Conservation (phyloP, 257 asterid genomes). For the Nyctanthes arbortristis region DNA sequence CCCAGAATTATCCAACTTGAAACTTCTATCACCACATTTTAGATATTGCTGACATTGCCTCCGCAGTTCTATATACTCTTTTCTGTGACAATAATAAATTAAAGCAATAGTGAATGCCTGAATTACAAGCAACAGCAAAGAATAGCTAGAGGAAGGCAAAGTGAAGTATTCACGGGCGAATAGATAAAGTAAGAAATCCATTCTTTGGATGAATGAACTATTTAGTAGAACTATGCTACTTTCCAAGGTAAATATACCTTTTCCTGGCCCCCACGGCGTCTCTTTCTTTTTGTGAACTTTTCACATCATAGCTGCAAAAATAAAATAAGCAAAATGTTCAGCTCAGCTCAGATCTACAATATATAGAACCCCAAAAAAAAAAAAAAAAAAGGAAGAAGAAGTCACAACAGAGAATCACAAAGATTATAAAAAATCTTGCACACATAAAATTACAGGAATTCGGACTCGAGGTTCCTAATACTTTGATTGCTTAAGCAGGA, state of each 20-base stretch:
- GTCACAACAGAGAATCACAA: slow-evolving; percentile 3
- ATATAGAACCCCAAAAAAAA: slow-evolving; percentile 8
- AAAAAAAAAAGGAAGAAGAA: not conserved
- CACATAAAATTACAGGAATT: slow-evolving; percentile 7
- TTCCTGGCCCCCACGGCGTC: slow-evolving; percentile 49
- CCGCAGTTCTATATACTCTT: slow-evolving; percentile 60
- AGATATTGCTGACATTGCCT: slow-evolving; percentile 63
- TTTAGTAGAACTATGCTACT: slow-evolving; percentile 13
- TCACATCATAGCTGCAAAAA: slow-evolving; percentile 65
- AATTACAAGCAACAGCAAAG: not conserved
- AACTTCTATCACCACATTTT: slow-evolving; percentile 44
- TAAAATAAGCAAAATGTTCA: slow-evolving; percentile 14
- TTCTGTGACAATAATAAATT: slow-evolving; percentile 43
- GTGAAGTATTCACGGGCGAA: too few species aligned
- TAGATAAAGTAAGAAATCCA: not conserved
- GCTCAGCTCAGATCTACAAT: not conserved
- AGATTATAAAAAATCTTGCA: slow-evolving; percentile 4
- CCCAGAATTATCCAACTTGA: slow-evolving; percentile 46
- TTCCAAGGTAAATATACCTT: slow-evolving; percentile 44
- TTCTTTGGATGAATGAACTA: not conserved
- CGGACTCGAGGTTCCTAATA: not conserved
- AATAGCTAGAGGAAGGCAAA: not conserved
- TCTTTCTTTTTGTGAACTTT: slow-evolving; percentile 72
- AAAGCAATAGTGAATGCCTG: slow-evolving; percentile 4
- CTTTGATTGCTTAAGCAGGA: not conserved